Percentiles rank a stretch among this genome's conserved stretches.
phyloP scores from a whole-genome alignment of 225 moss, liverwort and hornwort species.

The Thuidium tamariscinum region DNA sequence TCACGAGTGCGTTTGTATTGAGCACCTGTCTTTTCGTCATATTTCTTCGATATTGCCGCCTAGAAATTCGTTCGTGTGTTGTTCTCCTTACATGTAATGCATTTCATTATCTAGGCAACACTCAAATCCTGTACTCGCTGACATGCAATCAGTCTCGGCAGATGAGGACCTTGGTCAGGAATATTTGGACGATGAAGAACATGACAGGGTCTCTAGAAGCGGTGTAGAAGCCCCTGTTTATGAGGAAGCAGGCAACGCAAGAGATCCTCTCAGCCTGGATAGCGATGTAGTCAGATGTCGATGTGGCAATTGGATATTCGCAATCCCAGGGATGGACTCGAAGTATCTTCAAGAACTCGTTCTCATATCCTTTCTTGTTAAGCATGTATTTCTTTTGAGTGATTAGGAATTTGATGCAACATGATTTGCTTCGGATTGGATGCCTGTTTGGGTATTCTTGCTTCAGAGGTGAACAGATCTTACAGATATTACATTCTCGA shows the following conservation, averaged over 20 bases:
- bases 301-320: too few relatives aligned
- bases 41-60: background rate
- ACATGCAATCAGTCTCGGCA: background rate
- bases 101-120: background rate
- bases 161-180: background rate
- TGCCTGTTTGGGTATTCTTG: background rate
- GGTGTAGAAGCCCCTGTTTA: background rate
- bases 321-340: too few relatives aligned
- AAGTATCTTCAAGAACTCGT: too few relatives aligned
- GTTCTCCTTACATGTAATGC: background rate
- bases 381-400: too few relatives aligned
- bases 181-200: background rate
- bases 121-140: background rate
- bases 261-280: background rate
- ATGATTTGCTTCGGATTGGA: background rate
- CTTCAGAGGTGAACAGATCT: background rate
- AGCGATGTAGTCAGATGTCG: too few relatives aligned
- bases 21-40: background rate
- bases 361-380: too few relatives aligned
- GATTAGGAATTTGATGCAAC: background rate
- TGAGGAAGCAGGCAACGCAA: background rate
- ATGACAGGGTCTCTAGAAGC: background rate
- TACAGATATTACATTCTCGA: too few relatives aligned
- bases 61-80: background rate
- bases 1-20: background rate